Percentiles rank a stretch among this genome's conserved stretches.
Evolutionary conservation across 1,139 yeast species (phyloP).

Genomic region (Kodamaea alishanica): DNA sequence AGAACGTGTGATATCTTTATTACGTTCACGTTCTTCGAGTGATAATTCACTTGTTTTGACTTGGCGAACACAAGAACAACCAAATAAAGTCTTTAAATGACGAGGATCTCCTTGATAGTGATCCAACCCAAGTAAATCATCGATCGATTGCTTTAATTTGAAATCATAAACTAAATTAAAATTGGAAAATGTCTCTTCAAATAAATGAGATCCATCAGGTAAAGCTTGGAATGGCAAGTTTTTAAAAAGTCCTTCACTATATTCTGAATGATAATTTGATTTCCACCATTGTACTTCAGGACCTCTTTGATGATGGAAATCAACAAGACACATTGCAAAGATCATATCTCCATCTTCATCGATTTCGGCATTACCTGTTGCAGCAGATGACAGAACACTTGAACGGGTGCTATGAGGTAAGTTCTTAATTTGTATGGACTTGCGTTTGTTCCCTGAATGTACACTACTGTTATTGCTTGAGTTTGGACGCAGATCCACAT

Average conservation of each 20-base stretch:
- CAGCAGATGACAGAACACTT: neutral
- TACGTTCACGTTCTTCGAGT: conserved; percentile 42
- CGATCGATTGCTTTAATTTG: conserved; percentile 43
- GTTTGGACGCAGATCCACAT: neutral
- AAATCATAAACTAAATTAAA: conserved; percentile 82
- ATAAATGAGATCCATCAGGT: conserved; percentile 92
- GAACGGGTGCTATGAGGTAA: conserved; percentile 25
- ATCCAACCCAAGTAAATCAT: conserved; percentile 41
- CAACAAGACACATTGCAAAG: conserved; percentile 85
- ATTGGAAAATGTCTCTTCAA: conserved; percentile 89
- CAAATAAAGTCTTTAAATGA: conserved; percentile 72
- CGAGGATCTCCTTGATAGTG: conserved; percentile 44
- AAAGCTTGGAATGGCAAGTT: conserved; percentile 88
- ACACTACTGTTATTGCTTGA: conserved; percentile 4
- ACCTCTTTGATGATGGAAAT: conserved; percentile 90
- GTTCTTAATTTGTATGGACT: conserved; percentile 36
- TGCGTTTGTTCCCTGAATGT: conserved; percentile 4
- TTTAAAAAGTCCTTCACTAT: conserved; percentile 62
- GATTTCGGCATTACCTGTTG: conserved; percentile 5
- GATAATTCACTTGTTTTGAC: conserved; percentile 59
- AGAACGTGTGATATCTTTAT: conserved; percentile 75
- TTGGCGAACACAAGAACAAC: conserved; percentile 91
- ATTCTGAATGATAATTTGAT: conserved; percentile 51
- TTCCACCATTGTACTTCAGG: conserved; percentile 95
- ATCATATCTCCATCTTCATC: conserved; percentile 37